A percentile compares a stretch with the other conserved stretches of the same genome.
Conservation (phyloP, 768 basidiomycete genomes). For the Tricholoma saponaceum region DNA sequence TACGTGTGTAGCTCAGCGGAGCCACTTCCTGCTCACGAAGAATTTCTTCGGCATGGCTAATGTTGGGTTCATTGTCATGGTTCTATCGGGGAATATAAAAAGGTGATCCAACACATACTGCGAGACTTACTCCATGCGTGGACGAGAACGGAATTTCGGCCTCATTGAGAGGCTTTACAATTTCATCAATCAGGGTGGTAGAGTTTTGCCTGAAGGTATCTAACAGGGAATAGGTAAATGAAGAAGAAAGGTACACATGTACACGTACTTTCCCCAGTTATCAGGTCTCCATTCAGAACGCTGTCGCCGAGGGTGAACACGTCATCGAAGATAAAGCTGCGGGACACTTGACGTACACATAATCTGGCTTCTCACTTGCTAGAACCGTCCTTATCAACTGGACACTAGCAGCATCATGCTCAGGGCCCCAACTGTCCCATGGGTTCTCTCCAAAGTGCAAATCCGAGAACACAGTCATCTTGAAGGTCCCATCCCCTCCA, state of each 20-base stretch:
- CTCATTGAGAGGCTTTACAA: constrained; percentile 56
- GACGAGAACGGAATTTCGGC: constrained; percentile 62
- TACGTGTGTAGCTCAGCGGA: constrained; percentile 58
- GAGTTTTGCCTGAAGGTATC: constrained; percentile 68
- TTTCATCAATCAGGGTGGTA: constrained; percentile 59
- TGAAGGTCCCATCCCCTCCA: constrained; percentile 57
- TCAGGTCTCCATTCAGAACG: constrained; percentile 69
- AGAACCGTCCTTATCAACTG: constrained; percentile 60
- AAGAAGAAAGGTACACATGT: not conserved
- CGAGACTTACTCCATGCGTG: constrained; percentile 54
- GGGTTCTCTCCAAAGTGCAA: constrained; percentile 76
- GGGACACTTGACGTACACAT: constrained; percentile 43
- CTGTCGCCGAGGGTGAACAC: constrained; percentile 25
- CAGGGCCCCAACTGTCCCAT: constrained; percentile 62
- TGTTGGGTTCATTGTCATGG: constrained; percentile 71
- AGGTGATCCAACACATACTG: not conserved
- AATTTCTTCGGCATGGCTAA: constrained; percentile 67
- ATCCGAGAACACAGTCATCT: constrained; percentile 71
- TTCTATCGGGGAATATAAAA: constrained; percentile 39
- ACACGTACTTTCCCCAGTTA: constrained; percentile 65
- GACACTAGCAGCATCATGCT: constrained; percentile 62
- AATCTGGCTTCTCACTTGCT: constrained; percentile 59
- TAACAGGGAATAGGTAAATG: constrained; percentile 18
- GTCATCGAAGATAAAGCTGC: not conserved
- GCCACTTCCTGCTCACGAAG: constrained; percentile 54